Base-by-base conservation (phyloP, 2,329 filamentous ascomycete genomes). In the Cadophora malorum region DNA sequence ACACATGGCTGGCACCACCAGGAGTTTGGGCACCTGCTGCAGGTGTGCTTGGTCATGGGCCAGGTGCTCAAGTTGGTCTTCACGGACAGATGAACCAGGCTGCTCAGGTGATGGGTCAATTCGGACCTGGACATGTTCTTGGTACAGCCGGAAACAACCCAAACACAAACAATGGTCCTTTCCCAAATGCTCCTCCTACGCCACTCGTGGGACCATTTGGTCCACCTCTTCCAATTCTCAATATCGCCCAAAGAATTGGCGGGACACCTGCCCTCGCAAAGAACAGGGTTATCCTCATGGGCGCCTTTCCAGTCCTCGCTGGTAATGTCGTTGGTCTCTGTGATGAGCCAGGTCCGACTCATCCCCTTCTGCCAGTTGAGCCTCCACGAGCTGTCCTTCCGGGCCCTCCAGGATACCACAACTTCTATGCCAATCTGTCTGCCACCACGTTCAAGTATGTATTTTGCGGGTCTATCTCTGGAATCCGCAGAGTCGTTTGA, bases 401-500 rank as follows among this genome's bases (percentile, higher is more conserved):
- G n/a, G 56, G 33, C 12, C 28, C 9, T 28, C 21, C 50, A 19
- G 31, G 35, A 35, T 16, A 8, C n/a, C 25, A 33, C 10, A 25
- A 55, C 4, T 56, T 64, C 62, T 64, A 64, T 21, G 35, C 41
- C 23, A 64, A 64, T 21, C 9, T 64, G 19, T 10, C 23, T n/a
- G 23, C 50, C 3, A 47, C 45, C 10, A 56, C 31, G 33, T 64
- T 64, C 50, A 64, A 56, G 61, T 59, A 59, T 25, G 56, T 59
- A 41, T 10, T 33, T 35, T 23, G 1, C 9, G 3, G 21, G 12
- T 21, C n/a, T 12, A 7, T 45, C 2, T 16, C 14, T 41, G 3
- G 5, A 25, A 1, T 23, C 14, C 9, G 10, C 3, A 16, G 25
- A n/a, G 25, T 5, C 23, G 6, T 58, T 21, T 78, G 75, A 75